Conservation (phyloP, 371 early-diverging fungal genomes). For the Capillidium heterosporum region DNA sequence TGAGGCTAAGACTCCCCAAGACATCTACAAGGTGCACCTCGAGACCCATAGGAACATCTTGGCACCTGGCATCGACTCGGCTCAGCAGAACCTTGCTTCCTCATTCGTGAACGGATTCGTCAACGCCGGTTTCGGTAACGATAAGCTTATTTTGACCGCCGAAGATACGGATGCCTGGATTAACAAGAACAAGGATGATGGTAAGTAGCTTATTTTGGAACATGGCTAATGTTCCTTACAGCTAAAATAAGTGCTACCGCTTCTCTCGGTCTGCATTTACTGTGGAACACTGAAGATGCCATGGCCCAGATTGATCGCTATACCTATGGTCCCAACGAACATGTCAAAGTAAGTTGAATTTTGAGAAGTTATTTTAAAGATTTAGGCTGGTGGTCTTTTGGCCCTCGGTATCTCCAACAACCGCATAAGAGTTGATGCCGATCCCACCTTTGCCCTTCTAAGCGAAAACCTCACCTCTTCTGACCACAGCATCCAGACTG, state of each 20-base stretch:
- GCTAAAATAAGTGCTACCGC: conserved; percentile 89
- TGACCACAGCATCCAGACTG: conserved; percentile 24
- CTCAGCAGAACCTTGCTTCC: conserved; percentile 85
- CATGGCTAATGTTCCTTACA: not conserved
- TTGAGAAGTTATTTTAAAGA: not conserved
- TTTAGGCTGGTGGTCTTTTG: conserved; percentile 79
- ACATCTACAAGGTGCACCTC: conserved; percentile 91
- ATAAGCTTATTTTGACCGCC: conserved; percentile 71
- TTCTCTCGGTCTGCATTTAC: conserved; percentile 72
- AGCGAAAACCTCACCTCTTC: conserved; percentile 57
- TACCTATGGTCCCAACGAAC: conserved; percentile 67
- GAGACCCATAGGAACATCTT: conserved; percentile 35
- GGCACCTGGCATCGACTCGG: conserved; percentile 61
- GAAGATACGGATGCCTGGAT: conserved; percentile 75
- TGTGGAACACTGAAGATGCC: conserved; percentile 90
- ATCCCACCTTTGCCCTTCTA: conserved; percentile 83
- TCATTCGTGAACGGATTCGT: conserved; percentile 97
- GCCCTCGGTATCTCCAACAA: conserved; percentile 85
- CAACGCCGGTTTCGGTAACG: conserved; percentile 87
- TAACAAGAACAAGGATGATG: conserved; percentile 92
- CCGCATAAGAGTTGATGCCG: conserved; percentile 77
- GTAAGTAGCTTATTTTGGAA: conserved; percentile 9
- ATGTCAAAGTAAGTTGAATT: conserved; percentile 43
- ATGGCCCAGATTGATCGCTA: conserved; percentile 85
- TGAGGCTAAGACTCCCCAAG: conserved; percentile 91